A percentile compares a stretch with the other conserved stretches of the same genome.
Evolutionary conservation across 108 stramenopile species (phyloP).

Genomic region (Craspedostauros australis): DNA sequence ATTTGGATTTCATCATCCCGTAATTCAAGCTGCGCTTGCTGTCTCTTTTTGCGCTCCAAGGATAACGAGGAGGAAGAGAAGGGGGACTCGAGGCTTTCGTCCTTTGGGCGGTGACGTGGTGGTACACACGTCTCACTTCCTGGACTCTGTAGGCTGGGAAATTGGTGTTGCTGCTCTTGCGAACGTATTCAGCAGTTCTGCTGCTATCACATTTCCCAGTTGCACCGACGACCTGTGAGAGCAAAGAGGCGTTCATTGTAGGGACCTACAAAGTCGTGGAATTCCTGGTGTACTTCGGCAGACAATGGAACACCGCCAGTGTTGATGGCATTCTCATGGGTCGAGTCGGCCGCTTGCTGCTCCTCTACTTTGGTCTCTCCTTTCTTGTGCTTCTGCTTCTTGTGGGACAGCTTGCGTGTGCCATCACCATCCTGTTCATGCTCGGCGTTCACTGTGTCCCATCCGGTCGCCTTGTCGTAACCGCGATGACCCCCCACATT

Average conservation of each 20-base stretch:
- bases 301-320: slow-evolving; percentile 49
- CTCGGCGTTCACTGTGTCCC: slow-evolving; percentile 37
- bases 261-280: slow-evolving; percentile 58
- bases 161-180: too few species aligned
- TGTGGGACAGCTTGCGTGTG: too few species aligned
- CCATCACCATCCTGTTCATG: not conserved
- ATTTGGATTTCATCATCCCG: too few species aligned
- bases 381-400: not conserved
- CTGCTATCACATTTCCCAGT: too few species aligned
- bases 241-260: slow-evolving; percentile 79
- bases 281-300: slow-evolving; percentile 41
- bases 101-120: too few species aligned
- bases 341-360: not conserved
- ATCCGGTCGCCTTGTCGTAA: slow-evolving; percentile 61
- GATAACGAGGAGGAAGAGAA: too few species aligned
- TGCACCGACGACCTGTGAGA: slow-evolving; percentile 58
- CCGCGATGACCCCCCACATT: slow-evolving; percentile 78
- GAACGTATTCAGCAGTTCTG: too few species aligned
- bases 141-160: too few species aligned
- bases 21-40: too few species aligned
- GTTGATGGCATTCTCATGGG: not conserved
- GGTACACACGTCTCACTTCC: too few species aligned
- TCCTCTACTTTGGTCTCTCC: not conserved
- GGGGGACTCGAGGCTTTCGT: too few species aligned
- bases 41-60: too few species aligned